Conservation (phyloP, 495 filamentous ascomycete genomes). For the Talaromyces adpressus region DNA sequence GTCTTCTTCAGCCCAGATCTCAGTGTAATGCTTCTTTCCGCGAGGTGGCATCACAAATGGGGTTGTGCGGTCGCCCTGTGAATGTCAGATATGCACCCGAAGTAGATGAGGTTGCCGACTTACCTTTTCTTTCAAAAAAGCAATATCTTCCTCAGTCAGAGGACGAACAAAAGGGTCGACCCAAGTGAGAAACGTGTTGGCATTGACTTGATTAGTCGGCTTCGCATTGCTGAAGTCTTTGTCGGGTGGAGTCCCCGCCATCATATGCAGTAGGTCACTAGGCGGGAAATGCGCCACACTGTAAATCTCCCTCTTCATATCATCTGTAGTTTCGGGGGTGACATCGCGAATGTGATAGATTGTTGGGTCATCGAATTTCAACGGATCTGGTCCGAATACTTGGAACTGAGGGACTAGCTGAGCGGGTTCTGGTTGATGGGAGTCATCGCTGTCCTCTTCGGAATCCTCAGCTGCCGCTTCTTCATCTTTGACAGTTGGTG, state of each 20-base stretch:
- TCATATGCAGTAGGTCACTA: constrained; percentile 72
- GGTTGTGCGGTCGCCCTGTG: constrained; percentile 64
- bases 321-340: constrained; percentile 64
- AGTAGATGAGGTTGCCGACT: constrained; percentile 10
- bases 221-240: constrained; percentile 94
- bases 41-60: constrained; percentile 83
- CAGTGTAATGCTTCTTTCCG: constrained; percentile 76
- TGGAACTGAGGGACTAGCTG: constrained; percentile 67
- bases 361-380: constrained; percentile 87
- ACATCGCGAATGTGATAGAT: constrained; percentile 85
- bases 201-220: constrained; percentile 85
- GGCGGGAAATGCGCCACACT: constrained; percentile 77
- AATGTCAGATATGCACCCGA: not conserved
- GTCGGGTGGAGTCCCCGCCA: constrained; percentile 82
- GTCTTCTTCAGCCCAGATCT: constrained; percentile 92
- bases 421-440: constrained; percentile 72
- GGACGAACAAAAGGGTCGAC: constrained; percentile 87
- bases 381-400: constrained; percentile 85
- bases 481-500: constrained; percentile 42
- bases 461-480: constrained; percentile 37
- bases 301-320: constrained; percentile 77
- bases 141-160: constrained; percentile 89
- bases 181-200: constrained; percentile 79
- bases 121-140: constrained; percentile 79
- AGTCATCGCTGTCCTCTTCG: constrained; percentile 56